A percentile compares a stretch with the other conserved stretches of the same genome.
Conservation (phyloP, 2,329 filamentous ascomycete species). For the Ophiocordyceps unilateralis region DNA sequence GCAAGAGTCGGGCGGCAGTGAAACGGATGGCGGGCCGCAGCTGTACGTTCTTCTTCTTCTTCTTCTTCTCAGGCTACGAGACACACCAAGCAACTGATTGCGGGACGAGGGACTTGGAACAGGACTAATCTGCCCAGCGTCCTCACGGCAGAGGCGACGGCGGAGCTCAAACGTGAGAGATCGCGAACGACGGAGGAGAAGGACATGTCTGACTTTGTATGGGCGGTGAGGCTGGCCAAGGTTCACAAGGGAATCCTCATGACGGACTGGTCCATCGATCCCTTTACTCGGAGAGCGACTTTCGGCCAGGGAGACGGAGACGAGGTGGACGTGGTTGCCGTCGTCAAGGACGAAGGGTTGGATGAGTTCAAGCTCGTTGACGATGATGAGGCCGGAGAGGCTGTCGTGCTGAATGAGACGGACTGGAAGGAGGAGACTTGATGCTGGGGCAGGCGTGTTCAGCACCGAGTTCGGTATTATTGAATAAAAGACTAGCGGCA, state of each 20-base stretch:
- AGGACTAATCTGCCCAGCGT: neutral
- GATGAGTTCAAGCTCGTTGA: neutral
- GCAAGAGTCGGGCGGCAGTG: too few species aligned
- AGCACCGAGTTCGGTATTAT: too few species aligned
- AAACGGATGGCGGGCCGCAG: neutral
- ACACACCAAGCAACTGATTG: neutral
- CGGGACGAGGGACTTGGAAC: neutral
- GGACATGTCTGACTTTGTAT: neutral
- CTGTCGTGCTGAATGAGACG: neutral
- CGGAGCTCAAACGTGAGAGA: neutral
- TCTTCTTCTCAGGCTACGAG: neutral
- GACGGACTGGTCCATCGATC: slow-evolving; percentile 1
- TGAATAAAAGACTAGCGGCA: too few species aligned
- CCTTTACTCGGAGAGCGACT: neutral
- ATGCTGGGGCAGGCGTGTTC: too few species aligned
- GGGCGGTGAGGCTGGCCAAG: neutral
- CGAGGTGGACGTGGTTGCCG: neutral
- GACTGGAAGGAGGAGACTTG: neutral
- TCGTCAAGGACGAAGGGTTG: neutral
- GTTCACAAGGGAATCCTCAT: neutral
- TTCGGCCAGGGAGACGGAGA: neutral
- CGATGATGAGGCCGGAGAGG: neutral
- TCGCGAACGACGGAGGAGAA: neutral
- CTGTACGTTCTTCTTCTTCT: neutral
- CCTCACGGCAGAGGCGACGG: neutral